These are phyloP conservation scores for Xerocomus potaroensis DNA, from an alignment of 768 basidiomycete species.

Conservation along the genomic window DNA sequence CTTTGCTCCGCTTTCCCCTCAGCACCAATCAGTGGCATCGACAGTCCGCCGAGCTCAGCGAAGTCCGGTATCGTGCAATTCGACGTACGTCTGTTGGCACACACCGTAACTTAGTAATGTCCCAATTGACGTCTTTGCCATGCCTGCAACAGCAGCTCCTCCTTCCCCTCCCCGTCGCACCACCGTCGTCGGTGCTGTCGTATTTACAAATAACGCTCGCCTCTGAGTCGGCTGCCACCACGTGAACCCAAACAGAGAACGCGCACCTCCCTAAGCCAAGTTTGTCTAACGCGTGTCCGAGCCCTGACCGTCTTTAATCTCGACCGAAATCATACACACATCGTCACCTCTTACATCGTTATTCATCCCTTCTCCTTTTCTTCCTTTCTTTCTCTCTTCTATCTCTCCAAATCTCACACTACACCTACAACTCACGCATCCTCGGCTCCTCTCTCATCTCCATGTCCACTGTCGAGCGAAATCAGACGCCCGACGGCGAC, in stretches of 20 bases:
- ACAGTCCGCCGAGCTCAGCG: conserved; percentile 37
- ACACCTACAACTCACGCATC: conserved; percentile 31
- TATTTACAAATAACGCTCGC: conserved; percentile 10
- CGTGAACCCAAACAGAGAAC: conserved; percentile 31
- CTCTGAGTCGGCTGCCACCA: conserved; percentile 35
- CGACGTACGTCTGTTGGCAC: conserved; percentile 24
- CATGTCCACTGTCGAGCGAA: conserved; percentile 38
- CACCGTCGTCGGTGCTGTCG: conserved; percentile 12
- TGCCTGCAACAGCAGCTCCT: conserved; percentile 17
- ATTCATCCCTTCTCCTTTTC: conserved; percentile 11
- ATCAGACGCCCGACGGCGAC: conserved; percentile 39
- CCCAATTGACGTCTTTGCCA: conserved; percentile 25
- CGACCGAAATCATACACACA: conserved; percentile 29
- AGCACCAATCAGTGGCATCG: conserved; percentile 17
- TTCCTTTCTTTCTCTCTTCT: conserved; percentile 7
- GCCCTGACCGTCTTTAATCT: conserved; percentile 33
- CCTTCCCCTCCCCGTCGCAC: conserved; percentile 13
- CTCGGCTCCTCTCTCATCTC: conserved; percentile 23
- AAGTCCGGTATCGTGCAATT: conserved; percentile 21
- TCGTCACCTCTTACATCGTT: conserved; percentile 24
- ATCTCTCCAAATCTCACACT: conserved; percentile 30
- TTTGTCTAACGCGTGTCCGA: conserved; percentile 36
- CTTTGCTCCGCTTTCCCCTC: conserved; percentile 19
- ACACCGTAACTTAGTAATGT: conserved; percentile 11
- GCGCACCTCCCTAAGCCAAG: conserved; percentile 28